Evolutionary conservation across 805 yeast genomes (phyloP).

Genomic region (Pichia membranifaciens): DNA sequence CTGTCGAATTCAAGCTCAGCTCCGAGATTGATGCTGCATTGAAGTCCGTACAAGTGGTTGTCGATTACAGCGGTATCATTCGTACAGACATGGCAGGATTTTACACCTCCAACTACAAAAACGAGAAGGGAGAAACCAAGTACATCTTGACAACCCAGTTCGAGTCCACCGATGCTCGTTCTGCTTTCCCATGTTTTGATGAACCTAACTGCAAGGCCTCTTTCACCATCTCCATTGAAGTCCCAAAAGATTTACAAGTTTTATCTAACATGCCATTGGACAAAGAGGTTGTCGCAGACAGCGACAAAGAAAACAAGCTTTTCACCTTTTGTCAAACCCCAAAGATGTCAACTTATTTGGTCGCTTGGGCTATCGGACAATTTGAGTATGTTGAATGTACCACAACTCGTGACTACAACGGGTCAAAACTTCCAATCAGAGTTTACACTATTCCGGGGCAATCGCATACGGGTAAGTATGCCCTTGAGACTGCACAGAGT

Average conservation of each 20-base stretch:
- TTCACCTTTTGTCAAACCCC: slow-evolving; percentile 44
- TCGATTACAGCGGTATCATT: slow-evolving; percentile 38
- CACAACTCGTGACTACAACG: slow-evolving; percentile 36
- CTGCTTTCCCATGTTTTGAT: slow-evolving; percentile 54
- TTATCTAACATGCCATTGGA: slow-evolving; percentile 44
- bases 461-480: slow-evolving; percentile 41
- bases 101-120: slow-evolving; percentile 41
- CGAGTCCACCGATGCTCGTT: slow-evolving; percentile 54
- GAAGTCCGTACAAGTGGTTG: slow-evolving; percentile 23
- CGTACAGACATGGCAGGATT: slow-evolving; percentile 55
- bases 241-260: slow-evolving; percentile 31
- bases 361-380: slow-evolving; percentile 56
- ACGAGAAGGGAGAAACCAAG: slow-evolving; percentile 31
- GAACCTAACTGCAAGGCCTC: slow-evolving; percentile 54
- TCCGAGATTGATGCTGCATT: slow-evolving; percentile 28
- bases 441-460: slow-evolving; percentile 50
- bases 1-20: slow-evolving; percentile 50
- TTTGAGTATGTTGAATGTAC: slow-evolving; percentile 47
- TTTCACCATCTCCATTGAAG: slow-evolving; percentile 40
- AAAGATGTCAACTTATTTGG: slow-evolving; percentile 48
- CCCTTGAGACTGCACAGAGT: slow-evolving; percentile 41
- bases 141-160: slow-evolving; percentile 48
- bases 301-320: slow-evolving; percentile 14
- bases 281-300: not conserved
- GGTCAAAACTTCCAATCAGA: slow-evolving; percentile 41